Evolutionary conservation across 108 stramenopile species (phyloP), one percentile per base, ranked within the genome.

Genomic region (Seminavis robusta): DNA sequence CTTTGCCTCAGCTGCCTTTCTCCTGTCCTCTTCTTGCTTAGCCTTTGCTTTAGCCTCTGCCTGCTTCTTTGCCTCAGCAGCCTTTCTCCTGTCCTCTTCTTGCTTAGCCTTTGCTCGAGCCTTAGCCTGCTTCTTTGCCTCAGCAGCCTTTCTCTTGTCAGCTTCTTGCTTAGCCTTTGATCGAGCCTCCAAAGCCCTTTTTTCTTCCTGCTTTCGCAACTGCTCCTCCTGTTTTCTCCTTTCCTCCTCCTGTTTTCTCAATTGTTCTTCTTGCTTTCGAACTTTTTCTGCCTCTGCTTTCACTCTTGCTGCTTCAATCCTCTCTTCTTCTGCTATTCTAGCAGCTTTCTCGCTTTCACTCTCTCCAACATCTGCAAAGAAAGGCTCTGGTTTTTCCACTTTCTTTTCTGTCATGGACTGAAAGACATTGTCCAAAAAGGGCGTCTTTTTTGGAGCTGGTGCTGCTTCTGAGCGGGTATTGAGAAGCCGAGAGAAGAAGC

Each of bases 281-380:
- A 10, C 24, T 20, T 28, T 9, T 23, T 5, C 24, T 33, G 62
- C 61, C 44, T 62, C 65, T 28, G 45, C 70, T 37, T 67, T 56
- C 1, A 45, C 50, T 52, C 43, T 66, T 52, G 38, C 51, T 32
- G 20, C 55, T 34, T 55, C n/a, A n/a, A n/a, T n/a, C n/a, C n/a
- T n/a, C n/a, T n/a, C n/a, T n/a, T n/a, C 52, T 28, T 51, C 63
- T 52, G 27, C 64, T 41, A 25, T 26, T 36, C 19, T 31, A 15
- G 41, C 33, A 20, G 48, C 65, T 23, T 69, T 57, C n/a, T n/a
- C n/a, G n/a, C n/a, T n/a, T n/a, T n/a, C n/a, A n/a, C n/a, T n/a
- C n/a, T n/a, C n/a, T n/a, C n/a, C n/a, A n/a, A n/a, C n/a, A n/a
- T n/a, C n/a, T n/a, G n/a, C n/a, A n/a, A n/a, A n/a, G n/a, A n/a